Evolutionary conservation across 768 basidiomycete species (phyloP), one percentile per base, ranked within the genome.

Genomic region (Hericium erinaceus): DNA sequence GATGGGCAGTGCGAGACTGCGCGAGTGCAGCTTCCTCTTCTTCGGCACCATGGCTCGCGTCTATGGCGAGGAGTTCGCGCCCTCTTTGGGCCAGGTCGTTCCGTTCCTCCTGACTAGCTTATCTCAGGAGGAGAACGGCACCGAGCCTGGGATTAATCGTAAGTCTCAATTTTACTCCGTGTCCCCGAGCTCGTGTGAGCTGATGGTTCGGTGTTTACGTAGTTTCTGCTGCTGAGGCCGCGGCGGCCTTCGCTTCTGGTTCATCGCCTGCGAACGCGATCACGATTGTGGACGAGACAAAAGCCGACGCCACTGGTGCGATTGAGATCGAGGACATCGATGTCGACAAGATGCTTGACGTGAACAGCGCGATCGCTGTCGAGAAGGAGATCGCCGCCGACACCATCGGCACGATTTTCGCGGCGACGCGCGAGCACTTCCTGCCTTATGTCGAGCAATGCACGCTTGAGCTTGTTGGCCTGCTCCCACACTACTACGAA

Each of bases 361-460:
- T 95, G 60, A 95, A 94, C 76, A 92, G 89, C 64, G 95, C 94
- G 20, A 87, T 98, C 63, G 95, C 95, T 46, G 93, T 98, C 57
- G 97, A 99, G 78, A 99, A 99, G 73, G 97, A 99, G 77, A 97
- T 98, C 59, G 95, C 97, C 20, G 92, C 93, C 24, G 95, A 98
- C 69, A 92, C 95, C 4, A 86, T 98, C 62, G 94, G 95, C 60
- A 87, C 89, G 39, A 73, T 99, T 60, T 98, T 98, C 69, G 77
- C 82, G 33, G 80, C 89, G 11, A 92, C 91, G 33, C 83, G 84
- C 65, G 72, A 70, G 50, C 86, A 91, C 66, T 98, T 95, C 84
- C 77, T 98, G 64, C 92, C 93, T 4, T 98, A 81, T 67, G 84
- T 98, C 61, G 94, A 98, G 74, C 74, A 79, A 61, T 86, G 81